Percentiles rank a stretch among this genome's conserved stretches.
Evolutionary conservation across 129 eudicot species (phyloP).

Genomic region (Escallonia herrerae): DNA sequence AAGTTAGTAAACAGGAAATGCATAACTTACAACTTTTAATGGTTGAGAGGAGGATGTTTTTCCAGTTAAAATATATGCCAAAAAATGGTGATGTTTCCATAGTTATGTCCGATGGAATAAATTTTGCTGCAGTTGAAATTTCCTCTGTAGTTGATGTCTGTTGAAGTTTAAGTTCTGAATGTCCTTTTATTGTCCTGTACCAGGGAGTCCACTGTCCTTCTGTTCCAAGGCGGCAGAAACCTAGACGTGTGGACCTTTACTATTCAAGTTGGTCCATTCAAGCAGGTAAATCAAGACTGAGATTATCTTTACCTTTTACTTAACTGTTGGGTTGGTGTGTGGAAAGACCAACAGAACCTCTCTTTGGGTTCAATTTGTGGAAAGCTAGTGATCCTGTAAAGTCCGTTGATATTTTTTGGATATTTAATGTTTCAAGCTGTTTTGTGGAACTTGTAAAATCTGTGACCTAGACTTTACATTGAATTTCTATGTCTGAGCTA

Average conservation of each 20-base stretch:
- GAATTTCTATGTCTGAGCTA: not conserved
- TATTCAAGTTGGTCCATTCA: conserved; percentile 92
- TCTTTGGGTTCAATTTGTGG: not conserved
- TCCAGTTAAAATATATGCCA: no score
- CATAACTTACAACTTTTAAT: no score
- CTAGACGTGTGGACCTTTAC: conserved; percentile 79
- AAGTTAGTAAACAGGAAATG: no score
- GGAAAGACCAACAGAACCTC: not conserved
- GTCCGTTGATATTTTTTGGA: no score
- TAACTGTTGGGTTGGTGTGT: not conserved
- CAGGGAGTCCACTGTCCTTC: conserved; percentile 64
- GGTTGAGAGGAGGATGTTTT: no score
- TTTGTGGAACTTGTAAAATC: no score
- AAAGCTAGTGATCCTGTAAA: not conserved
- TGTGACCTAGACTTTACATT: no score
- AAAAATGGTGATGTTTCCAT: no score
- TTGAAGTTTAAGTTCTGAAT: not conserved
- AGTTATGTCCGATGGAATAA: no score
- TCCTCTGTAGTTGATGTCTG: no score
- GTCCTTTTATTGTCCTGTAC: conserved; percentile 9
- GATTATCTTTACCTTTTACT: not conserved
- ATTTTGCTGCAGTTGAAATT: no score
- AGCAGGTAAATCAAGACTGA: conserved; percentile 39
- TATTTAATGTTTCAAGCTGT: no score
- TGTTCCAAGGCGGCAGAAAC: conserved; percentile 65